Evolutionary conservation across 306 rosid species (phyloP).

Genomic region (Pterocarpus macrocarpus): DNA sequence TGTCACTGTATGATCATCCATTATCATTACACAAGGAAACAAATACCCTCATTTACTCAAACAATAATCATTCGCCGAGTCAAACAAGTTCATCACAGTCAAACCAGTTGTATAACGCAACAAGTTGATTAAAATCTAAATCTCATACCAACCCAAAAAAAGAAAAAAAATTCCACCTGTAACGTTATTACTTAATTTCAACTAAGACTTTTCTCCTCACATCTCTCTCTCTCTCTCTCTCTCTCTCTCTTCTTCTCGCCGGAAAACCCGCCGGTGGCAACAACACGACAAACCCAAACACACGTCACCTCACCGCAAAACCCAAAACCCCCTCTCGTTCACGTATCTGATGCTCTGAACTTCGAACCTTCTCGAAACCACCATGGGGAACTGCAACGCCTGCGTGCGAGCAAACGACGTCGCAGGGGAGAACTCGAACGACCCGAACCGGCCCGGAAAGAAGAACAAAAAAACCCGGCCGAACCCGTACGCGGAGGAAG

Average conservation of each 20-base stretch:
- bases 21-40: no score
- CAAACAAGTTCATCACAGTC: slow-evolving; percentile 40
- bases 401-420: slow-evolving; percentile 65
- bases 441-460: not conserved
- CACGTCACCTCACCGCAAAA: not conserved
- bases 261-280: slow-evolving; percentile 37
- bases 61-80: not conserved
- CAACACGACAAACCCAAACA: not conserved
- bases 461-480: slow-evolving; percentile 49
- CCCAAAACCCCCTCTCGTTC: not conserved
- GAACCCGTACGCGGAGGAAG: slow-evolving; percentile 65
- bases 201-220: not conserved
- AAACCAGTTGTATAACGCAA: not conserved
- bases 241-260: slow-evolving; percentile 5
- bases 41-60: not conserved
- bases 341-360: not conserved
- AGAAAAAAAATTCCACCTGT: not conserved
- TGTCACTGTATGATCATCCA: no score
- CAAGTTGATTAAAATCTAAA: not conserved
- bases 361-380: not conserved
- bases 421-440: slow-evolving; percentile 19
- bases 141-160: not conserved
- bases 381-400: slow-evolving; percentile 85
- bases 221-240: slow-evolving; percentile 22
- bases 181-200: not conserved